A percentile compares a stretch with the other conserved stretches of the same genome.
Evolutionary conservation across 495 filamentous ascomycete genomes (phyloP).

Genomic region (Amphirosellinia nigrospora): DNA sequence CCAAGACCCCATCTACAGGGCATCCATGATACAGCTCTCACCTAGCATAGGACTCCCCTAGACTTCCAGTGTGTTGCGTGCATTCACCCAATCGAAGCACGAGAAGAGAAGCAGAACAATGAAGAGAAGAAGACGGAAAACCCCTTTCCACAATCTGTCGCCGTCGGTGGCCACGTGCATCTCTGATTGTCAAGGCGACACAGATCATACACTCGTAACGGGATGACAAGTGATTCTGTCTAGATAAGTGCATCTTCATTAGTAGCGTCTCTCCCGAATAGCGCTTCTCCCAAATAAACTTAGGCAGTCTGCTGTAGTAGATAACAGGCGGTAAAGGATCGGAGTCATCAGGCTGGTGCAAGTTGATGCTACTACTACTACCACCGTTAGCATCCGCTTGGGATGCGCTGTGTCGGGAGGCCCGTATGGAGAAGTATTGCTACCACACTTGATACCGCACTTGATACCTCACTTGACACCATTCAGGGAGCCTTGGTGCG

Average conservation of each 20-base stretch:
- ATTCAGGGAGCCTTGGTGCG: conserved; percentile 17
- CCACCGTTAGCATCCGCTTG: not conserved
- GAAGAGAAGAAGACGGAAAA: conserved; percentile 2
- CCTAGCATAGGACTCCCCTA: not conserved
- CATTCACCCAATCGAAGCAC: conserved; percentile 8
- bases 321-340: not conserved
- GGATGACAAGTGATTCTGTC: not conserved
- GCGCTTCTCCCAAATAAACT: not conserved
- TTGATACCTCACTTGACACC: conserved; percentile 4
- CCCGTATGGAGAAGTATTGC: conserved; percentile 8
- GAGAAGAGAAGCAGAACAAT: not conserved
- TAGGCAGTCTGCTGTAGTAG: too few relatives aligned
- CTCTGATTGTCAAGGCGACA: conserved; percentile 9
- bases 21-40: not conserved
- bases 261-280: not conserved
- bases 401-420: conserved; percentile 1
- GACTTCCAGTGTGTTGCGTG: conserved; percentile 19
- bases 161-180: conserved; percentile 20
- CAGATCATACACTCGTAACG: not conserved
- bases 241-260: not conserved
- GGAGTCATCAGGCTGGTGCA: conserved; percentile 2
- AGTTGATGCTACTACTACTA: not conserved
- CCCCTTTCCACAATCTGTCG: not conserved
- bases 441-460: conserved; percentile 15
- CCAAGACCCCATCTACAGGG: not conserved